Conservation (phyloP, 179 eudicot genomes). For the Beta corolliflora region DNA sequence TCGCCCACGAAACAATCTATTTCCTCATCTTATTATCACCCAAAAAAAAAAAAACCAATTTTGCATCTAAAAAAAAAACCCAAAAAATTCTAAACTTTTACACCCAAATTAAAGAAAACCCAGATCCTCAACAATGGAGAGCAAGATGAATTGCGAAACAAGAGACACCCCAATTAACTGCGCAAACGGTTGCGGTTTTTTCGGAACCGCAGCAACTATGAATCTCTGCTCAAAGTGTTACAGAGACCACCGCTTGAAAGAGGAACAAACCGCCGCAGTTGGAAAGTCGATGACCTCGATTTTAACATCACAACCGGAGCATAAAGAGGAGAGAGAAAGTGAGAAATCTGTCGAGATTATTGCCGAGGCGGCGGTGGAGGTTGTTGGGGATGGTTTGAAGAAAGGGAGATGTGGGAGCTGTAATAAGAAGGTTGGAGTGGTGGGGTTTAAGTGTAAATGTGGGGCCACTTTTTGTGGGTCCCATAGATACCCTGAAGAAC, state of each 20-base stretch:
- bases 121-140: background rate
- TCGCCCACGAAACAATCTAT: background rate
- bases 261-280: slow-evolving; percentile 42
- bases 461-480: slow-evolving; percentile 42
- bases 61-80: background rate
- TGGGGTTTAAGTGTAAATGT: slow-evolving; percentile 50
- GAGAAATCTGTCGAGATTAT: too few species aligned
- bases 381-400: background rate
- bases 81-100: too few species aligned
- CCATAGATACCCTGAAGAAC: slow-evolving; percentile 53
- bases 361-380: background rate
- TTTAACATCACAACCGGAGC: too few species aligned
- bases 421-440: slow-evolving; percentile 44
- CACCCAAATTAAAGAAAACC: too few species aligned
- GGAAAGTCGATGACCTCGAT: slow-evolving; percentile 25
- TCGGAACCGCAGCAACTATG: slow-evolving; percentile 61
- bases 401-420: slow-evolving; percentile 37
- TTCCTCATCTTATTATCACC: background rate
- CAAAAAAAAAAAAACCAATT: too few species aligned
- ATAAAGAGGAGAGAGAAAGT: too few species aligned
- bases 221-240: slow-evolving; percentile 81
- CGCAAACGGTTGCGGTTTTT: slow-evolving; percentile 78
- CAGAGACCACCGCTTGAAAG: slow-evolving; percentile 39
- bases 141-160: background rate
- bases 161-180: slow-evolving; percentile 50